phyloP scores from a whole-genome alignment of 495 filamentous ascomycete species.

The Penicillium tannophilum region DNA sequence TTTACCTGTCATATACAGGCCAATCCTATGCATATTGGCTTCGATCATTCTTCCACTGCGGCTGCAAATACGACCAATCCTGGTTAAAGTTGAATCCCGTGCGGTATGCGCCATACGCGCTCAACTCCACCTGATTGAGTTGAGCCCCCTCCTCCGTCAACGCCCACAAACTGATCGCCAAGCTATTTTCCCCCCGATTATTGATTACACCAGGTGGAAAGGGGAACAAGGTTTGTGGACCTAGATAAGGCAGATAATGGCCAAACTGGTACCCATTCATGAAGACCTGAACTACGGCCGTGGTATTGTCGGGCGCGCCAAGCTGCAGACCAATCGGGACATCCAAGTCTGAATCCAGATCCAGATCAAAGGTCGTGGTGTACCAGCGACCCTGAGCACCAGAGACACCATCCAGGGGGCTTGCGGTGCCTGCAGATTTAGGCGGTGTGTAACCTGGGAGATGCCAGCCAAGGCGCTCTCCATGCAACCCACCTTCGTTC shows the following conservation, averaged over 20 bases:
- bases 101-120: conserved; percentile 38
- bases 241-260: conserved; percentile 53
- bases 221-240: conserved; percentile 51
- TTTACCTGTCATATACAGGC: background rate
- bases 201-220: conserved; percentile 53
- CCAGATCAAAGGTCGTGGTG: conserved; percentile 55
- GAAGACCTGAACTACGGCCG: conserved; percentile 38
- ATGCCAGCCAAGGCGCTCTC: conserved; percentile 68
- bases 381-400: conserved; percentile 61
- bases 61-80: conserved; percentile 49
- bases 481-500: conserved; percentile 71
- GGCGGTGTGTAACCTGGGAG: conserved; percentile 57
- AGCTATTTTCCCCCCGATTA: conserved; percentile 44
- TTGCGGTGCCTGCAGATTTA: conserved; percentile 34
- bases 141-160: conserved; percentile 40
- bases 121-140: conserved; percentile 38
- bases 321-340: conserved; percentile 42
- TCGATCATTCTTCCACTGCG: conserved; percentile 40
- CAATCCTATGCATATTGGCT: conserved; percentile 25
- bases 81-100: conserved; percentile 47
- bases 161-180: conserved; percentile 51
- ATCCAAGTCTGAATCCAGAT: conserved; percentile 46
- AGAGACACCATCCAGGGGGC: conserved; percentile 53
- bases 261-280: conserved; percentile 52
- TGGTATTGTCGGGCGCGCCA: conserved; percentile 24